Percentiles rank a stretch among this genome's conserved stretches.
Conservation (phyloP, 1,284 basidiomycete genomes). For the Cutaneotrichosporon arboriforme region DNA sequence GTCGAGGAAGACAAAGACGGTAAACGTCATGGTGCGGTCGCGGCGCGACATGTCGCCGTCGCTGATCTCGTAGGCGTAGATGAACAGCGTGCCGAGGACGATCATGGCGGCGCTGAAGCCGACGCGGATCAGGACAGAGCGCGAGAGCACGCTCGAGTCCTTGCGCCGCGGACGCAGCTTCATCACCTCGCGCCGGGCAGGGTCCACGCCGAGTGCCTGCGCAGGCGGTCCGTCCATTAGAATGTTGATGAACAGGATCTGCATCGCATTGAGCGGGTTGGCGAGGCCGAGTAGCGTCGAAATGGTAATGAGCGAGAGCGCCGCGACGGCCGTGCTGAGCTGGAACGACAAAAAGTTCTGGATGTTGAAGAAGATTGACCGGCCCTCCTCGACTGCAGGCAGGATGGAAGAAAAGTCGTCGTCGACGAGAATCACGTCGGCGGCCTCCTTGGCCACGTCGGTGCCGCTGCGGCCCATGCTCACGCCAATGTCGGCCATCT, state of each 20-base stretch:
- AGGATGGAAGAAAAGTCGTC: conserved; percentile 95
- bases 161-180: conserved; percentile 79
- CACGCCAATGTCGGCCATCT: conserved; percentile 96
- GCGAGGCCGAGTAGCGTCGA: conserved; percentile 82
- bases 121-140: conserved; percentile 68
- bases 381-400: conserved; percentile 92
- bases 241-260: conserved; percentile 98
- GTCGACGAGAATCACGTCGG: conserved; percentile 93
- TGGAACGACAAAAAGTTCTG: conserved; percentile 98
- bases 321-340: conserved; percentile 91
- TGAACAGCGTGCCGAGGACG: conserved; percentile 77
- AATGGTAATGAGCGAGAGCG: conserved; percentile 87
- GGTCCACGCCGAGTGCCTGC: conserved; percentile 93
- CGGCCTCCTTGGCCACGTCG: conserved; percentile 96
- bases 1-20: conserved; percentile 93
- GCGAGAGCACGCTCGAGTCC: conserved; percentile 78
- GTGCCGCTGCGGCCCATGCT: conserved; percentile 96
- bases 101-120: conserved; percentile 87
- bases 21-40: conserved; percentile 97
- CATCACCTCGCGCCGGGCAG: conserved; percentile 87
- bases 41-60: conserved; percentile 74
- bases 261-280: conserved; percentile 96
- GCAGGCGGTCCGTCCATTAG: conserved; percentile 98
- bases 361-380: conserved; percentile 98
- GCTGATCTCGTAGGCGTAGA: conserved; percentile 75